Percentiles rank a stretch among this genome's conserved stretches.
These are phyloP conservation scores for Hymenochaete sp. DNA, from an alignment of 1,284 basidiomycete species.

Conservation along the genomic window DNA sequence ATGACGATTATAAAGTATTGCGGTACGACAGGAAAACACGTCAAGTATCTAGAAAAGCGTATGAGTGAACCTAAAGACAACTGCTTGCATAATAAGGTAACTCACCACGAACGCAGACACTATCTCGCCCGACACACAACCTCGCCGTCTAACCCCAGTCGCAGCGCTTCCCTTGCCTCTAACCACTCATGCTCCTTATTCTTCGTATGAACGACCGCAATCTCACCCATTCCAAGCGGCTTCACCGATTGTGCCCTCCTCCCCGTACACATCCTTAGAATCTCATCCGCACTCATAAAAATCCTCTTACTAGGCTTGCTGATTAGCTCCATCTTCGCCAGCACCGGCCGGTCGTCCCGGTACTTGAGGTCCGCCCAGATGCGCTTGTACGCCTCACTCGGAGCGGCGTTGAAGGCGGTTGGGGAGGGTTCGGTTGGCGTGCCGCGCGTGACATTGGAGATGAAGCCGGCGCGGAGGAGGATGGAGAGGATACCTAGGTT, in stretches of 20 bases:
- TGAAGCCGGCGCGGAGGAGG: conserved; percentile 79
- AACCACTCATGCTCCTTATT: conserved; percentile 62
- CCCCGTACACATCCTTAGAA: conserved; percentile 67
- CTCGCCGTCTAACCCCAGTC: conserved; percentile 58
- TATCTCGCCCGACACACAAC: conserved; percentile 65
- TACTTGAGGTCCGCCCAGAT: conserved; percentile 92
- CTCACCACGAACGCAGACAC: background rate
- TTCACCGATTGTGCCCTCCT: conserved; percentile 61
- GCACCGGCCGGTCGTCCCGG: conserved; percentile 74
- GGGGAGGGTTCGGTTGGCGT: conserved; percentile 63
- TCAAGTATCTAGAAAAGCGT: too few species aligned
- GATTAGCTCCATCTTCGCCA: conserved; percentile 65
- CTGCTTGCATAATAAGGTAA: too few species aligned
- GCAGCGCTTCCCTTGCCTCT: conserved; percentile 64
- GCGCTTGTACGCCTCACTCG: conserved; percentile 48
- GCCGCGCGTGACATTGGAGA: conserved; percentile 74
- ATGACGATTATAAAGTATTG: too few species aligned
- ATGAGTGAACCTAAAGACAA: too few species aligned
- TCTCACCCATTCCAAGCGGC: conserved; percentile 77
- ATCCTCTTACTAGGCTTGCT: conserved; percentile 69
- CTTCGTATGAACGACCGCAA: conserved; percentile 71
- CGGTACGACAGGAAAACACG: too few species aligned
- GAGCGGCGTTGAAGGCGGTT: conserved; percentile 43
- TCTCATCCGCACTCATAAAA: conserved; percentile 63
- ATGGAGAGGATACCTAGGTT: conserved; percentile 79